Evolutionary conservation across 306 rosid genomes (phyloP).

Genomic region (Hippophae rhamnoides): DNA sequence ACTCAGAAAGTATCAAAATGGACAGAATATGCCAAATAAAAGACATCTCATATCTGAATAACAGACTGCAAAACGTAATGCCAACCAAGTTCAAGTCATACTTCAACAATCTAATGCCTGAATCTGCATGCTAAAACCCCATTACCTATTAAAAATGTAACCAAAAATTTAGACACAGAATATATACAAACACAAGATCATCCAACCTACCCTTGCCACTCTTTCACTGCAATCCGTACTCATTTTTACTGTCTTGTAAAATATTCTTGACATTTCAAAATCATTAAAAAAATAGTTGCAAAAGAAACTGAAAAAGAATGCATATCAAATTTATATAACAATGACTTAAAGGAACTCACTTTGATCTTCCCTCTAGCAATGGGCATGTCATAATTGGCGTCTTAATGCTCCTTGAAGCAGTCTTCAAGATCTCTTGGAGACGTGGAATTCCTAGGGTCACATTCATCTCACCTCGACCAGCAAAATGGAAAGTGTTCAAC

Average conservation of each 20-base stretch:
- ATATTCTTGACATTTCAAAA: background rate
- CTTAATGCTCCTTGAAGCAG: slow-evolving; percentile 61
- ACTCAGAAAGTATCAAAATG: too few relatives aligned
- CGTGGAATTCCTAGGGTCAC: slow-evolving; percentile 98
- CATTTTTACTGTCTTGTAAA: background rate
- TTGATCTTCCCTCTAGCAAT: slow-evolving; percentile 40
- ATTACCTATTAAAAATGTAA: too few relatives aligned
- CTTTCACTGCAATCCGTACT: background rate
- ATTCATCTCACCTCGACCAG: slow-evolving; percentile 95
- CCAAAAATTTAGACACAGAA: background rate
- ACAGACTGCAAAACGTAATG: too few relatives aligned
- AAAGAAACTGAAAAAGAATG: background rate
- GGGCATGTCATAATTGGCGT: slow-evolving; percentile 97
- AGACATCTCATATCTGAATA: too few relatives aligned
- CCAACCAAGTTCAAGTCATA: too few relatives aligned
- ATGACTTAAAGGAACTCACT: slow-evolving; percentile 42
- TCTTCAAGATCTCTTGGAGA: slow-evolving; percentile 80
- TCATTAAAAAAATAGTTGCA: background rate
- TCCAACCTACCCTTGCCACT: background rate
- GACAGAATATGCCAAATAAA: too few relatives aligned
- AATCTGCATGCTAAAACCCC: too few relatives aligned
- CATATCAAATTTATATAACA: background rate
- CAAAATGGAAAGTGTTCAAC: slow-evolving; percentile 89
- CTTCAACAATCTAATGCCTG: too few relatives aligned
- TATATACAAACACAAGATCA: background rate